Conservation (phyloP, 257 asterid species). For the Ehretia macrophylla region DNA sequence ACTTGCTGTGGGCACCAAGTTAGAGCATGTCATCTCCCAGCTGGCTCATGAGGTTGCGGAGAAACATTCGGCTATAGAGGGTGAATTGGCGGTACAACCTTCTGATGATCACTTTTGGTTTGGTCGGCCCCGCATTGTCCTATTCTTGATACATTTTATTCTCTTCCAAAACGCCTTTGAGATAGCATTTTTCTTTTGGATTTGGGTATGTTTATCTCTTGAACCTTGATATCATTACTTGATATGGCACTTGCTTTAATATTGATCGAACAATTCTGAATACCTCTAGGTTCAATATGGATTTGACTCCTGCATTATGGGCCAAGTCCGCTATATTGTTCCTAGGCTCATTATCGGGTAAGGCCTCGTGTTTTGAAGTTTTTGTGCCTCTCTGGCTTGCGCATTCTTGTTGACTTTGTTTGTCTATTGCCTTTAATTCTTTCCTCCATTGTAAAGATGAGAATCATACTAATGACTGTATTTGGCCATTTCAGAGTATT, state of each 20-base stretch:
- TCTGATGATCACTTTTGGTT: conserved; percentile 63
- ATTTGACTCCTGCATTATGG: conserved; percentile 94
- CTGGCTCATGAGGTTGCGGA: conserved; percentile 44
- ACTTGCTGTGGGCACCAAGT: conserved; percentile 87
- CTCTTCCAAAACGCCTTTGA: conserved; percentile 61
- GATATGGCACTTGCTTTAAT: background rate
- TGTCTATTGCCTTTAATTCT: background rate
- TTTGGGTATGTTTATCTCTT: conserved; percentile 27
- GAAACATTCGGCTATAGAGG: conserved; percentile 43
- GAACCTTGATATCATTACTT: background rate
- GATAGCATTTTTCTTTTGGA: conserved; percentile 58
- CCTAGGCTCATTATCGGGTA: conserved; percentile 95
- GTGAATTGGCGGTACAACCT: conserved; percentile 41
- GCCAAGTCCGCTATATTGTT: conserved; percentile 56
- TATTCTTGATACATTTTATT: conserved; percentile 36
- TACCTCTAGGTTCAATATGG: conserved; percentile 69
- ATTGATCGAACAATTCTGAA: background rate
- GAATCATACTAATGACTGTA: conserved; percentile 4
- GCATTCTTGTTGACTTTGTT: too few species aligned
- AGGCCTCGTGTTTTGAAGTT: conserved; percentile 1
- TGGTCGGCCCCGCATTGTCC: conserved; percentile 42
- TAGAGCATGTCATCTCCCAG: conserved; percentile 82
- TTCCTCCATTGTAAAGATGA: background rate
- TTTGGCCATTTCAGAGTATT: conserved; percentile 46
- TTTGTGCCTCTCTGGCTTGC: background rate